Conservation (phyloP, 192 early-diverging fungal species). For the Entomortierella parvispora region DNA sequence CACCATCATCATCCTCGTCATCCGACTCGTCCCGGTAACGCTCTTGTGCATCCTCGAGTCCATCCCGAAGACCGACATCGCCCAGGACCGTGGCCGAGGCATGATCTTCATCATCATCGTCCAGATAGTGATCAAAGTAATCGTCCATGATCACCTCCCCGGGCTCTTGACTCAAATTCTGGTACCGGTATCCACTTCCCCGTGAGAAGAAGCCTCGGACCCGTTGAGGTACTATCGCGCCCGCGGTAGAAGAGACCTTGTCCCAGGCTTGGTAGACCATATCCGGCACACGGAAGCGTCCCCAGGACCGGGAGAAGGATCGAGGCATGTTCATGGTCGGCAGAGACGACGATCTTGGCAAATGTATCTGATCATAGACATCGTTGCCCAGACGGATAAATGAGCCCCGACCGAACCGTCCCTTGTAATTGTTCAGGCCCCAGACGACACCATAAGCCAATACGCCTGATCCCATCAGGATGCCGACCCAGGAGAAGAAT, state of each 20-base stretch:
- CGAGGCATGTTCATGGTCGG: slow-evolving; percentile 43
- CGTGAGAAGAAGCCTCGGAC: slow-evolving; percentile 18
- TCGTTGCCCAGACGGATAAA: slow-evolving; percentile 42
- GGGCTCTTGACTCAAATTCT: slow-evolving; percentile 47
- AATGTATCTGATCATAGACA: slow-evolving; percentile 35
- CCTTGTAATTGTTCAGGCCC: slow-evolving; percentile 16
- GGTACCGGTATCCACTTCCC: slow-evolving; percentile 34
- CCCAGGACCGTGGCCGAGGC: neutral
- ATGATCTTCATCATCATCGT: slow-evolving; percentile 43
- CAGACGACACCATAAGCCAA: slow-evolving; percentile 24
- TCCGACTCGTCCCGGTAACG: slow-evolving; percentile 31
- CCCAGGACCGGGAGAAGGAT: slow-evolving; percentile 23
- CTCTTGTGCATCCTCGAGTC: slow-evolving; percentile 39
- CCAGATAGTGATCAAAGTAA: slow-evolving; percentile 53
- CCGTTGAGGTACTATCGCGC: slow-evolving; percentile 14
- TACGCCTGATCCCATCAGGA: slow-evolving; percentile 22
- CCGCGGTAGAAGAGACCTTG: slow-evolving; percentile 9
- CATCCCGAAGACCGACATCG: slow-evolving; percentile 10
- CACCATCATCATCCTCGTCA: slow-evolving; percentile 19
- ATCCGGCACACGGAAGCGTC: slow-evolving; percentile 31
- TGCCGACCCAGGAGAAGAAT: slow-evolving; percentile 46
- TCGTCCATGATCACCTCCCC: slow-evolving; percentile 53
- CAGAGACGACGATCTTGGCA: slow-evolving; percentile 41
- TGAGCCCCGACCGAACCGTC: slow-evolving; percentile 15
- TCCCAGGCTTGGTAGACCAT: slow-evolving; percentile 31